These are phyloP conservation scores for Voacanga thouarsii DNA, from an alignment of 257 asterid genomes.

Conservation along the genomic window DNA sequence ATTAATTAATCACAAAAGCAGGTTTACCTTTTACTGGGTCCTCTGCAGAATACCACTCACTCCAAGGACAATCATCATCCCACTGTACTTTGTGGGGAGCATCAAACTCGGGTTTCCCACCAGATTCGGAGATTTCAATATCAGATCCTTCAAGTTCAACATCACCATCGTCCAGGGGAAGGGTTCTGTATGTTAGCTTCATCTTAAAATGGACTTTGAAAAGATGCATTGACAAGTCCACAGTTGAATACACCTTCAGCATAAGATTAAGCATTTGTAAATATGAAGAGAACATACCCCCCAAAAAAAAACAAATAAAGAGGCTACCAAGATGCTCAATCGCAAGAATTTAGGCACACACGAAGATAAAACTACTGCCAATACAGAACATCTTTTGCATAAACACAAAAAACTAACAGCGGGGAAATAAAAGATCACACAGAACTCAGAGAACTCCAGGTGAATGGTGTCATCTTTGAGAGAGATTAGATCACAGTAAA, in stretches of 20 bases:
- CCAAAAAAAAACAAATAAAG: background rate
- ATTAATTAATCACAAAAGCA: conserved; percentile 17
- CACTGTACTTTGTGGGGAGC: conserved; percentile 54
- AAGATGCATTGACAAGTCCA: conserved; percentile 84
- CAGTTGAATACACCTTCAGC: conserved; percentile 65
- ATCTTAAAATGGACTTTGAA: conserved; percentile 72
- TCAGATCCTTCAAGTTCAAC: conserved; percentile 49
- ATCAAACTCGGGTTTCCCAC: conserved; percentile 47
- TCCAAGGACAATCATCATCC: conserved; percentile 93
- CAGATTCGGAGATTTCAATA: conserved; percentile 42
- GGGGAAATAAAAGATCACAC: background rate
- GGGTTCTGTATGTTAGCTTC: conserved; percentile 82
- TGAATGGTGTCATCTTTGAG: background rate
- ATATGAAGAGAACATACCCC: background rate
- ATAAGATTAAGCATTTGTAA: conserved; percentile 13
- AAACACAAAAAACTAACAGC: background rate
- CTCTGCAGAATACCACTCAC: conserved; percentile 94
- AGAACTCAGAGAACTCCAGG: background rate
- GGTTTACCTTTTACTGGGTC: conserved; percentile 77
- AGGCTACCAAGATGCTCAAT: background rate
- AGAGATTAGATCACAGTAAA: background rate
- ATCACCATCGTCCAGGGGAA: conserved; percentile 57
- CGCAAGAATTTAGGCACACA: background rate
- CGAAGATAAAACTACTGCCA: background rate
- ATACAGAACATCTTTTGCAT: background rate